Conservation (phyloP, 805 yeast genomes). For the Lipomyces yamanashiensis region DNA sequence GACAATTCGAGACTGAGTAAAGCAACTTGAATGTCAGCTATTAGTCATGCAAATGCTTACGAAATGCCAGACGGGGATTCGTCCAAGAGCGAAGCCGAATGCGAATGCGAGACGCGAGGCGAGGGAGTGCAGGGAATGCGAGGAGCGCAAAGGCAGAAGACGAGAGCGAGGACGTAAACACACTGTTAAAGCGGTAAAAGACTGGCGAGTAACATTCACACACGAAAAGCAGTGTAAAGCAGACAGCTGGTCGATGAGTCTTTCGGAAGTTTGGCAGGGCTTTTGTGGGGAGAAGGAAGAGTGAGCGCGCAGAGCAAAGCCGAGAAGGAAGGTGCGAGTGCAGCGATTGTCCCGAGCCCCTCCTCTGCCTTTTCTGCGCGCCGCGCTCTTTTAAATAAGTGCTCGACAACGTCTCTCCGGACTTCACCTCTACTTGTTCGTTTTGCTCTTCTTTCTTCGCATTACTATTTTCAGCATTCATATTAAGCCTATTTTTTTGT, state of each 20-base stretch:
- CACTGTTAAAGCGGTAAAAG: no score
- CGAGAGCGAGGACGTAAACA: no score
- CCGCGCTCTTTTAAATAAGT: neutral
- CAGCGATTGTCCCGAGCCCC: neutral
- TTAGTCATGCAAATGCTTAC: neutral
- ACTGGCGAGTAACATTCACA: no score
- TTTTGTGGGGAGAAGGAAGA: neutral
- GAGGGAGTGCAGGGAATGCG: neutral
- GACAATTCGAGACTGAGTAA: no score
- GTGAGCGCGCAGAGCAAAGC: neutral
- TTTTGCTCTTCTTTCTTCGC: no score
- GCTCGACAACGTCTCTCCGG: neutral
- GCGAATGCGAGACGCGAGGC: constrained; percentile 12
- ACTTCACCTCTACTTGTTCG: neutral
- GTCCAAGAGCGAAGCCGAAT: constrained; percentile 10
- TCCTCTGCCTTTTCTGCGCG: neutral
- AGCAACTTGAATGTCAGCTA: no score
- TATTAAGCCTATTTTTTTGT: no score
- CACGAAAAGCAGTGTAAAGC: neutral
- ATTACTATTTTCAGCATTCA: no score
- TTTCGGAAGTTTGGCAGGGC: no score
- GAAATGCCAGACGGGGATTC: constrained; percentile 2
- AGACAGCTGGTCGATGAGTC: neutral
- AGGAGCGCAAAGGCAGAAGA: no score
- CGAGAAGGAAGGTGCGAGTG: neutral